These are phyloP conservation scores for Cordyceps fumosorosea DNA, from an alignment of 2,329 filamentous ascomycete species.

Conservation along the genomic window DNA sequence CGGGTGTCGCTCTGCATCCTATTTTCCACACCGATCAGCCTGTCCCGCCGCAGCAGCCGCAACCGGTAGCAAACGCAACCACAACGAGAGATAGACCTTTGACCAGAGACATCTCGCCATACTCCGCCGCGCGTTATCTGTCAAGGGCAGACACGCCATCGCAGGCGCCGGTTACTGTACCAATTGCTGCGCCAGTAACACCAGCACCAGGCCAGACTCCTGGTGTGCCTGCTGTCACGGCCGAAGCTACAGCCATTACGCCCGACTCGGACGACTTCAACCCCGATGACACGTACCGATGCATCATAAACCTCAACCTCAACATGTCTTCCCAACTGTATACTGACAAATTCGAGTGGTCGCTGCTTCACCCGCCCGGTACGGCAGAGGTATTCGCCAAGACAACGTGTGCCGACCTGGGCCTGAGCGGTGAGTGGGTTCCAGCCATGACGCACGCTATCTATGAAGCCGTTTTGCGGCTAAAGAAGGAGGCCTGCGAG, in stretches of 20 bases:
- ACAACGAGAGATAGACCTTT: conserved; percentile 24
- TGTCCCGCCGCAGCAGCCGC: neutral
- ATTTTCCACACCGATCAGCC: conserved; percentile 64
- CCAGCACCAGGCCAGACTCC: conserved; percentile 36
- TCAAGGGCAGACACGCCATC: conserved; percentile 53
- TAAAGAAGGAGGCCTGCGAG: conserved; percentile 96
- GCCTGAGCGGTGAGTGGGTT: conserved; percentile 86
- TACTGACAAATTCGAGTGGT: conserved; percentile 98
- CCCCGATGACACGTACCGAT: conserved; percentile 90
- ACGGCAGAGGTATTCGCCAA: conserved; percentile 90
- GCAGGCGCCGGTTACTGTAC: conserved; percentile 43
- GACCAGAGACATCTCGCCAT: conserved; percentile 32
- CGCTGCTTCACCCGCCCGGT: conserved; percentile 81
- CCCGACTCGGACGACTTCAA: conserved; percentile 68
- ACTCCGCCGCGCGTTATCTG: conserved; percentile 25
- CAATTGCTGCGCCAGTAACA: conserved; percentile 43
- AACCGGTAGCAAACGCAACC: conserved; percentile 15
- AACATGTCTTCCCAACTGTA: conserved; percentile 89
- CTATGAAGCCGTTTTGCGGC: conserved; percentile 83
- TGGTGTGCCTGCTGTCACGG: conserved; percentile 53
- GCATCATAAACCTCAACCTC: conserved; percentile 83
- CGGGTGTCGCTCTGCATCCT: conserved; percentile 86
- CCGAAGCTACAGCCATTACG: conserved; percentile 57
- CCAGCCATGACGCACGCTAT: conserved; percentile 93
- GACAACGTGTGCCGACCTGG: conserved; percentile 86